Evolutionary conservation across 306 rosid species (phyloP).

Genomic region (Quercus dentata): DNA sequence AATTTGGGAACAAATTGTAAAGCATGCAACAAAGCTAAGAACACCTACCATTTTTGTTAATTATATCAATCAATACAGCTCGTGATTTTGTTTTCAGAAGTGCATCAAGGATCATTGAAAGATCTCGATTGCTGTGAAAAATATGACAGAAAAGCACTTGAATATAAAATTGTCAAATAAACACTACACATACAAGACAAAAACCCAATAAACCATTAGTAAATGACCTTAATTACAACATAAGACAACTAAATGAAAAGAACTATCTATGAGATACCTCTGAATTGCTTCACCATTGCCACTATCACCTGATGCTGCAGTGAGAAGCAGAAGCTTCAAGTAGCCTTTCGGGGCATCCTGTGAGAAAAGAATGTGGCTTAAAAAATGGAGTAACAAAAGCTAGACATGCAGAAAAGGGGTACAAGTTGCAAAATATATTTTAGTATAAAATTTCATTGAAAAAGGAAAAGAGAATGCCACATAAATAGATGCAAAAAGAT

Average conservation of each 20-base stretch:
- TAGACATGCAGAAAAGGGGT: background rate
- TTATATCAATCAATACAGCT: slow-evolving; percentile 75
- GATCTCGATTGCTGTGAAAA: slow-evolving; percentile 91
- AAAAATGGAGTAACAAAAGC: background rate
- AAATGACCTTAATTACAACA: slow-evolving; percentile 13
- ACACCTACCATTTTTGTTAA: slow-evolving; percentile 84
- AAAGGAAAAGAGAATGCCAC: too few species aligned
- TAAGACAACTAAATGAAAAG: slow-evolving; percentile 3
- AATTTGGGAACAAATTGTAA: background rate
- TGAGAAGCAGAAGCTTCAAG: slow-evolving; percentile 90
- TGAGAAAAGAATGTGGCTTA: slow-evolving; percentile 1
- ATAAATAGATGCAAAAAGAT: too few species aligned
- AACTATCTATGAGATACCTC: slow-evolving; percentile 46
- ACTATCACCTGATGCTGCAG: slow-evolving; percentile 90
- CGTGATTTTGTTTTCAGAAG: slow-evolving; percentile 94
- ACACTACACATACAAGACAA: slow-evolving; percentile 13
- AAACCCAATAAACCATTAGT: slow-evolving; percentile 10
- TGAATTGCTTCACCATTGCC: slow-evolving; percentile 87
- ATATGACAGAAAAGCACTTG: background rate
- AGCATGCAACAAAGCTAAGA: background rate
- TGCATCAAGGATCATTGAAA: slow-evolving; percentile 97
- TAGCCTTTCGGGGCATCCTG: slow-evolving; percentile 96
- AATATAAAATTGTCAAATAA: background rate
- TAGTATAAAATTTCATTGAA: too few species aligned
- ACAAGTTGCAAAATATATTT: too few species aligned